Conservation (phyloP, 768 basidiomycete genomes). For the Paxillus involutus region DNA sequence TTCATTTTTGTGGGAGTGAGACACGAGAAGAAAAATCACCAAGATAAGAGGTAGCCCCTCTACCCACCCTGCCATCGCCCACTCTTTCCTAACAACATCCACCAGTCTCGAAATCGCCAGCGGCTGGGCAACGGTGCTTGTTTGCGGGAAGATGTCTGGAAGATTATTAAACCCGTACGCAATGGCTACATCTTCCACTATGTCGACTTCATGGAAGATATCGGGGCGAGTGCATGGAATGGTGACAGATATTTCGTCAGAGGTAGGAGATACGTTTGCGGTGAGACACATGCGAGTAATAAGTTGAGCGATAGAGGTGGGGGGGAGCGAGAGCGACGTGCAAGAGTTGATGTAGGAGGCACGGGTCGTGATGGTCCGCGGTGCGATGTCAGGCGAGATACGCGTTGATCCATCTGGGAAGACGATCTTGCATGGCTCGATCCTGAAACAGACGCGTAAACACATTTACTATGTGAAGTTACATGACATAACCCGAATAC, state of each 20-base stretch:
- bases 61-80: slow-evolving; percentile 94
- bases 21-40: slow-evolving; percentile 38
- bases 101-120: slow-evolving; percentile 85
- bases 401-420: slow-evolving; percentile 72
- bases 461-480: background rate
- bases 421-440: slow-evolving; percentile 89
- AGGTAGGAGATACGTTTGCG: slow-evolving; percentile 42
- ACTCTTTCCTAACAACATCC: slow-evolving; percentile 86
- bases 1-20: background rate
- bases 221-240: slow-evolving; percentile 97
- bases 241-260: slow-evolving; percentile 70
- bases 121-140: slow-evolving; percentile 93
- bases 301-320: slow-evolving; percentile 65
- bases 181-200: slow-evolving; percentile 98
- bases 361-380: slow-evolving; percentile 68
- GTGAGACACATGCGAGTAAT: slow-evolving; percentile 84
- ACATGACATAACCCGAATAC: background rate
- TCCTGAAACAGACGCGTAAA: slow-evolving; percentile 43
- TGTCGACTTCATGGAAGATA: slow-evolving; percentile 96
- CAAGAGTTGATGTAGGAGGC: slow-evolving; percentile 96
- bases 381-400: slow-evolving; percentile 81
- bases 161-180: slow-evolving; percentile 98
- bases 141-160: slow-evolving; percentile 86
- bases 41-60: slow-evolving; percentile 94
- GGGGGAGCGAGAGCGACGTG: slow-evolving; percentile 75